phyloP scores from a whole-genome alignment of 2,329 filamentous ascomycete species.

The Plenodomus biglobosus region DNA sequence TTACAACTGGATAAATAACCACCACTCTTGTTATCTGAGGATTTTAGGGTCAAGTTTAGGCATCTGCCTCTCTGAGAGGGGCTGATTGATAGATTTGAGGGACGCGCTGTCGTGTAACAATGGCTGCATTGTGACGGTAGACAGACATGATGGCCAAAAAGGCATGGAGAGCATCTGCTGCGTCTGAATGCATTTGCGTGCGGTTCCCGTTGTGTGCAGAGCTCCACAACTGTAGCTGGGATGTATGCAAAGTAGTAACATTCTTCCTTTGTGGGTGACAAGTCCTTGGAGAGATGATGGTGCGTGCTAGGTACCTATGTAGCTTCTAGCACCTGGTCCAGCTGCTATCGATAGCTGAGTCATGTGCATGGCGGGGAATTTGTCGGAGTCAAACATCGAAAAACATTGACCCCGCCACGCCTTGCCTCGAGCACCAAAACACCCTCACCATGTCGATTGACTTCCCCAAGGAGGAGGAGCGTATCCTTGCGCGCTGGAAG shows the following conservation, averaged over 20 bases:
- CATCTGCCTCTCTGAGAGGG: too few species aligned
- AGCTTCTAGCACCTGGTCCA: background rate
- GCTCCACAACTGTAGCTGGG: too few species aligned
- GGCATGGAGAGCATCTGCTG: too few species aligned
- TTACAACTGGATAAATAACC: too few species aligned
- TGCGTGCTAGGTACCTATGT: too few species aligned
- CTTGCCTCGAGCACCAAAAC: conserved; percentile 19
- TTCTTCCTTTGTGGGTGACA: too few species aligned
- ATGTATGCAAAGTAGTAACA: too few species aligned
- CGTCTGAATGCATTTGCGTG: too few species aligned
- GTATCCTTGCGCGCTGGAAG: conserved; percentile 80
- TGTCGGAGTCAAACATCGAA: conserved; percentile 28
- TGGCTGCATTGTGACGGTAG: background rate
- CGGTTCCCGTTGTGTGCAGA: too few species aligned
- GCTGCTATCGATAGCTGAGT: conserved; percentile 28
- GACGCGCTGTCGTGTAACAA: background rate
- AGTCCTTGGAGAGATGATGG: too few species aligned
- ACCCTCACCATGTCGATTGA: conserved; percentile 72
- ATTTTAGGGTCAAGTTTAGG: too few species aligned
- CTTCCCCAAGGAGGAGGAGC: conserved; percentile 90
- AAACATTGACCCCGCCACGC: conserved; percentile 33
- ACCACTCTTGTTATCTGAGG: too few species aligned
- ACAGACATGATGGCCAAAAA: background rate
- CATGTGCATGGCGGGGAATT: conserved; percentile 19
- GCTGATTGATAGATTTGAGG: background rate